phyloP scores from a whole-genome alignment of 2,329 filamentous ascomycete species.

The Botrytis cinerea region DNA sequence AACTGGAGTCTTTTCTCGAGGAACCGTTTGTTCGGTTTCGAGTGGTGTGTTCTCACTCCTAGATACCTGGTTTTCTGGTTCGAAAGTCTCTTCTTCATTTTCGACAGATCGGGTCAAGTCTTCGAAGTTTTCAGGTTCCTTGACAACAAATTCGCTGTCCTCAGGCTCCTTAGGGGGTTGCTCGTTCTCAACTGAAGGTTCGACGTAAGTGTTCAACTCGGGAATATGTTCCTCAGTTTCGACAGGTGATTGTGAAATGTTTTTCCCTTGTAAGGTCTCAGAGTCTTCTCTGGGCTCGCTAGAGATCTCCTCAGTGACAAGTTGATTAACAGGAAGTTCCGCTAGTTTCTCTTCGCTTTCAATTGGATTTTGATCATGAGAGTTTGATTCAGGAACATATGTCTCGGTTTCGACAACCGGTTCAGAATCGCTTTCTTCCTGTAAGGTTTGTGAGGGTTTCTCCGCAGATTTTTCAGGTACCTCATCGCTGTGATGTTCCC shows the following conservation, averaged over 20 bases:
- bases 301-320: background rate
- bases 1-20: background rate
- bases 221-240: background rate
- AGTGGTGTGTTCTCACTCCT: background rate
- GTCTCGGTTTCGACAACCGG: background rate
- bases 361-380: background rate
- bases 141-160: too few species aligned
- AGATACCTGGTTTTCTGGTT: background rate
- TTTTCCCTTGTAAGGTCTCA: too few species aligned
- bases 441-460: background rate
- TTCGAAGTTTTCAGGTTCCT: background rate
- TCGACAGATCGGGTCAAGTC: background rate
- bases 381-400: background rate
- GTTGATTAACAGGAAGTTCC: background rate
- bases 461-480: background rate
- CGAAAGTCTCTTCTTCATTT: too few species aligned
- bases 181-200: too few species aligned
- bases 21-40: background rate
- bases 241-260: background rate
- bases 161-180: fast-evolving
- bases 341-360: background rate
- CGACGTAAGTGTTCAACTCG: background rate
- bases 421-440: background rate
- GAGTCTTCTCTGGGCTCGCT: background rate
- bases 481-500: background rate